A percentile compares a stretch with the other conserved stretches of the same genome.
Evolutionary conservation across 208 protist genomes (phyloP).

Genomic region (Wallacemonas sp.): DNA sequence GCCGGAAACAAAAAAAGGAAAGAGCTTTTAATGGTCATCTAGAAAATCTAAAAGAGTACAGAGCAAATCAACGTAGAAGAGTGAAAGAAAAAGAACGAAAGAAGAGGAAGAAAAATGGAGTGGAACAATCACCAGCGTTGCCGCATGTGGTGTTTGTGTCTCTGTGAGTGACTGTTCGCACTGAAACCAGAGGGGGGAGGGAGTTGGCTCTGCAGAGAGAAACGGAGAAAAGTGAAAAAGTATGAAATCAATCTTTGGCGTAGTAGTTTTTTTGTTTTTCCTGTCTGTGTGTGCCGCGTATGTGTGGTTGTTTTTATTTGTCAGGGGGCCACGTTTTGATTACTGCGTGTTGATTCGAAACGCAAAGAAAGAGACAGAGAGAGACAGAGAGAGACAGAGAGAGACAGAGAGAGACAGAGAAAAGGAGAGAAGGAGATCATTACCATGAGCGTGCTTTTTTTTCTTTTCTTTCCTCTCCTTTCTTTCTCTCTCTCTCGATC

Average conservation of each 20-base stretch:
- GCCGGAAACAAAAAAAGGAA: slow-evolving; percentile 12
- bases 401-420: background rate
- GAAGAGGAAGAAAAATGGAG: background rate
- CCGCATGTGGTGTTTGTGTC: no score
- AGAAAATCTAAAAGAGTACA: slow-evolving; percentile 1
- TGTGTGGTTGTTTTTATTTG: no score
- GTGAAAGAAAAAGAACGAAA: background rate
- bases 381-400: no score
- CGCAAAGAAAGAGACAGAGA: slow-evolving; percentile 11
- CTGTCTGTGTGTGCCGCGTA: no score
- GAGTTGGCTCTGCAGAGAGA: no score
- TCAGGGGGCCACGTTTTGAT: no score
- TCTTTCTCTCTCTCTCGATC: background rate
- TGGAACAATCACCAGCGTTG: no score
- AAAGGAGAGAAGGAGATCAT: background rate
- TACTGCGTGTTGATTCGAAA: no score
- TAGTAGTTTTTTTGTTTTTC: no score
- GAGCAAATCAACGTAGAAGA: background rate
- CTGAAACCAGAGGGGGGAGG: no score
- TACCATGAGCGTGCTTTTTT: slow-evolving; percentile 5
- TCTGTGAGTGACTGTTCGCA: background rate
- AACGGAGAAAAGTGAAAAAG: no score
- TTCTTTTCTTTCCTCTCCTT: slow-evolving; percentile 11
- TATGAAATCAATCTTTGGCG: no score
- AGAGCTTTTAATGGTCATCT: background rate